These are phyloP conservation scores for Nannochloropsis gaditana DNA, from an alignment of 108 stramenopile genomes.

Conservation along the genomic window DNA sequence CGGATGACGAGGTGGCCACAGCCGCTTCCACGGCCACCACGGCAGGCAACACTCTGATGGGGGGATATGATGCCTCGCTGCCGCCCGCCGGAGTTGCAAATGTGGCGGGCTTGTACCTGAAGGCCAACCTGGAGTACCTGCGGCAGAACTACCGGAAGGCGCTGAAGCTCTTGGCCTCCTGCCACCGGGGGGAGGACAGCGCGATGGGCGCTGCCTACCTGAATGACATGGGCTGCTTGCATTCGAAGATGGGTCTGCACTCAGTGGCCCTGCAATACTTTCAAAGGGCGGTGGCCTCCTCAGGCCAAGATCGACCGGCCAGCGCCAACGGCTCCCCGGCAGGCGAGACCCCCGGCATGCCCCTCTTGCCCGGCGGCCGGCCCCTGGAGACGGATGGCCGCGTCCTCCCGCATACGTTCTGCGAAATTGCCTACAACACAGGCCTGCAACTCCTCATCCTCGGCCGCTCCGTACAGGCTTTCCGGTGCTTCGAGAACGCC, in stretches of 20 bases:
- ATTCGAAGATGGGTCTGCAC: conserved; percentile 33
- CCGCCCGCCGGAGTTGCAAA: conserved; percentile 43
- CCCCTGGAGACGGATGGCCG: neutral
- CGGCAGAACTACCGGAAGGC: conserved; percentile 45
- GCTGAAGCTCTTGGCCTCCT: conserved; percentile 44
- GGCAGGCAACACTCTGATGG: neutral
- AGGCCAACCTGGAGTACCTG: conserved; percentile 48
- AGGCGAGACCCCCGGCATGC: neutral
- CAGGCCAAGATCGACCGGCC: neutral
- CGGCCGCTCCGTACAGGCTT: conserved; percentile 27
- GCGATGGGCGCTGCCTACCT: conserved; percentile 31
- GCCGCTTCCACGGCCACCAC: neutral
- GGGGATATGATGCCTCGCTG: conserved; percentile 13
- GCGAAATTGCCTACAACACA: conserved; percentile 42
- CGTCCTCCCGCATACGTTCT: conserved; percentile 8
- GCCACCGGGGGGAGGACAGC: conserved; percentile 23
- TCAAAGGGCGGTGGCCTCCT: conserved; percentile 29
- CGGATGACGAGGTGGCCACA: neutral
- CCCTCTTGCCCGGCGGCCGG: neutral
- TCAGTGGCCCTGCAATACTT: conserved; percentile 45
- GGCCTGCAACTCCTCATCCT: conserved; percentile 40
- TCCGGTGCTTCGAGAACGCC: conserved; percentile 42
- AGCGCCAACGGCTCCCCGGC: neutral
- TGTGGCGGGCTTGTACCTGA: conserved; percentile 31
- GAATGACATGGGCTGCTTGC: conserved; percentile 51